Conservation (phyloP, 345 rosid genomes). For the Erucastrum elatum region DNA sequence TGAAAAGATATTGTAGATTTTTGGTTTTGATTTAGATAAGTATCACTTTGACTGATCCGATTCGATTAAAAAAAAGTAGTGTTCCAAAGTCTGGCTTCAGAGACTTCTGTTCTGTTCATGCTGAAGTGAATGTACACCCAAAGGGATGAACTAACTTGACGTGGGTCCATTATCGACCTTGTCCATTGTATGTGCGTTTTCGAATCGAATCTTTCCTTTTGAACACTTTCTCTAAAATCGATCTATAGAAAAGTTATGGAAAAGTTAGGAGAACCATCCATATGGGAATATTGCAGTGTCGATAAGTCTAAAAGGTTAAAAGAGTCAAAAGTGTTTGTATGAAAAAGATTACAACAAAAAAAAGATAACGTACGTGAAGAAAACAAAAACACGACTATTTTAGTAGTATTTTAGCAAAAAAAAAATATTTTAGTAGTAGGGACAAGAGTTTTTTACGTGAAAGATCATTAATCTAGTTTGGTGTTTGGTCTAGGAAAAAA, state of each 20-base stretch:
- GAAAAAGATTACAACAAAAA: background rate
- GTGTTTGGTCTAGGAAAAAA: background rate
- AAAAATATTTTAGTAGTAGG: too few species aligned
- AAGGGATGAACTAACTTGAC: slow-evolving; percentile 3
- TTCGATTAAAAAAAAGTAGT: background rate
- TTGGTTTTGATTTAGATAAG: background rate
- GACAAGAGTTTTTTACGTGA: background rate
- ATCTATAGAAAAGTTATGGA: background rate
- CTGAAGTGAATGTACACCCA: slow-evolving; percentile 10
- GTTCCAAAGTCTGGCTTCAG: slow-evolving; percentile 19
- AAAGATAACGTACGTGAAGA: background rate
- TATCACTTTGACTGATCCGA: background rate
- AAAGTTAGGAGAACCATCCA: slow-evolving; percentile 33
- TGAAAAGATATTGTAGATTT: background rate
- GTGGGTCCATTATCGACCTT: slow-evolving; percentile 35
- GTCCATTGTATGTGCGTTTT: slow-evolving; percentile 36
- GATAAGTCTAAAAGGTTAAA: slow-evolving; percentile 26
- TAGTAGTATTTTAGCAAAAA: background rate
- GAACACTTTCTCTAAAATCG: background rate
- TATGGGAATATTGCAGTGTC: slow-evolving; percentile 31
- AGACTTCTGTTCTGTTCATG: slow-evolving; percentile 10
- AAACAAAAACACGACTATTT: background rate
- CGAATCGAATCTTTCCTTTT: slow-evolving; percentile 27
- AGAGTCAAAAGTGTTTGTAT: background rate
- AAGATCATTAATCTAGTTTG: background rate